phyloP scores from a whole-genome alignment of 2,329 filamentous ascomycete species.

The Ceratocystis ficicola region DNA sequence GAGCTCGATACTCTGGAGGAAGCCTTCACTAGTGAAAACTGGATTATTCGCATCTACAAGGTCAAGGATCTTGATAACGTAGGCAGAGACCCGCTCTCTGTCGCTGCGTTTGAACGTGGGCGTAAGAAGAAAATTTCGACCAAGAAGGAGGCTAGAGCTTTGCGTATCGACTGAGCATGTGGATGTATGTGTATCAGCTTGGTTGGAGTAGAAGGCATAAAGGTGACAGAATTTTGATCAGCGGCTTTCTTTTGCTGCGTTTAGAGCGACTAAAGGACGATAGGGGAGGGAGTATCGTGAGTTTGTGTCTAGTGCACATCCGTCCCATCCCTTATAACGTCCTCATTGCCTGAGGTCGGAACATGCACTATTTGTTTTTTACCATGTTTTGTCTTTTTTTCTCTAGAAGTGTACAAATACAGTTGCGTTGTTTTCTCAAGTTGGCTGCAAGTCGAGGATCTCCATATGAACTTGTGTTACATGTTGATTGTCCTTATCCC shows the following conservation, averaged over 20 bases:
- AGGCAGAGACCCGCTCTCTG: conserved; percentile 68
- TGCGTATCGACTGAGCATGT: conserved; percentile 54
- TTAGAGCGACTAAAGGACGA: background rate
- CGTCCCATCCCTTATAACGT: background rate
- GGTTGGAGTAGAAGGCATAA: background rate
- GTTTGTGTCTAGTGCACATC: background rate
- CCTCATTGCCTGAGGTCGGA: too few species aligned
- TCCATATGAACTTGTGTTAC: background rate
- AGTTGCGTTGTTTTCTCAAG: conserved; percentile 9
- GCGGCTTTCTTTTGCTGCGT: conserved; percentile 17
- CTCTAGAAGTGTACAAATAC: conserved; percentile 22
- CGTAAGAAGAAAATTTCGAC: conserved; percentile 67
- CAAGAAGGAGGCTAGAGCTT: conserved; percentile 57
- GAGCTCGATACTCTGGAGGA: conserved; percentile 84
- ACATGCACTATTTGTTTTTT: background rate
- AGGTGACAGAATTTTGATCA: conserved; percentile 16
- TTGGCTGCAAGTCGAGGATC: background rate
- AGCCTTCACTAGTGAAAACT: conserved; percentile 98
- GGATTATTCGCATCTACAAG: conserved; percentile 99
- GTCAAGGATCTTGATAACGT: conserved; percentile 98
- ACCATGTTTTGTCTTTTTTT: conserved; percentile 11
- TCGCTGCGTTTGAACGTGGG: conserved; percentile 59
- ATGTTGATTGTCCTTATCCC: conserved; percentile 13
- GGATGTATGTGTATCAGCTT: too few species aligned
- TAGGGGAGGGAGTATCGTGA: background rate